A percentile compares a stretch with the other conserved stretches of the same genome.
Evolutionary conservation across 306 rosid species (phyloP).

Genomic region (Benincasa hispida): DNA sequence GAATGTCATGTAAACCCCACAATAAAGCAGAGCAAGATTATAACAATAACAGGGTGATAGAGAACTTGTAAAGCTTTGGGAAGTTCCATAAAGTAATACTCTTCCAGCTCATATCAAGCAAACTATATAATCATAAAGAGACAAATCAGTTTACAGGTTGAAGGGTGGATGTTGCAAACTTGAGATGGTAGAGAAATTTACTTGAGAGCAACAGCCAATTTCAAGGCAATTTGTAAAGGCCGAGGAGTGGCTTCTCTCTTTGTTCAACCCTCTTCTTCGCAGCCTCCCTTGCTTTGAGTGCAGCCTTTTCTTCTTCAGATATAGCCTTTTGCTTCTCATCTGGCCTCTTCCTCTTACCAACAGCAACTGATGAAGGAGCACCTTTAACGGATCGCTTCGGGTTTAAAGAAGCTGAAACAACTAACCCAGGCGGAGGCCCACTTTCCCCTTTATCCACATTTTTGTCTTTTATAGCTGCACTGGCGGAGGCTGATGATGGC

Average conservation of each 20-base stretch:
- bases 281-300: conserved; percentile 93
- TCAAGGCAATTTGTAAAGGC: conserved; percentile 65
- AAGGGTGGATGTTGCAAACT: not conserved
- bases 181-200: conserved; percentile 5
- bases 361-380: conserved; percentile 56
- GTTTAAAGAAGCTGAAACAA: conserved; percentile 46
- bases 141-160: conserved; percentile 1
- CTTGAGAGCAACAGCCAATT: conserved; percentile 2
- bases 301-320: conserved; percentile 72
- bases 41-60: not conserved
- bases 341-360: conserved; percentile 86
- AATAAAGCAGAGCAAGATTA: not conserved
- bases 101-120: not conserved
- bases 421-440: conserved; percentile 50
- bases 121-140: not conserved
- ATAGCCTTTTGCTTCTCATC: conserved; percentile 43
- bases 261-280: conserved; percentile 90
- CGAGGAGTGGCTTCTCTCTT: conserved; percentile 84
- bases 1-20: not conserved
- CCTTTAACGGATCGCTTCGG: conserved; percentile 57
- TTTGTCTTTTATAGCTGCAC: conserved; percentile 26
- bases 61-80: not conserved
- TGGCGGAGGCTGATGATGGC: conserved; percentile 27
- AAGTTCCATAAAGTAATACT: not conserved
- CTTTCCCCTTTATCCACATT: conserved; percentile 22